A percentile compares a stretch with the other conserved stretches of the same genome.
Evolutionary conservation across 768 basidiomycete genomes (phyloP).

Genomic region (Leucocoprinus birnbaumii): DNA sequence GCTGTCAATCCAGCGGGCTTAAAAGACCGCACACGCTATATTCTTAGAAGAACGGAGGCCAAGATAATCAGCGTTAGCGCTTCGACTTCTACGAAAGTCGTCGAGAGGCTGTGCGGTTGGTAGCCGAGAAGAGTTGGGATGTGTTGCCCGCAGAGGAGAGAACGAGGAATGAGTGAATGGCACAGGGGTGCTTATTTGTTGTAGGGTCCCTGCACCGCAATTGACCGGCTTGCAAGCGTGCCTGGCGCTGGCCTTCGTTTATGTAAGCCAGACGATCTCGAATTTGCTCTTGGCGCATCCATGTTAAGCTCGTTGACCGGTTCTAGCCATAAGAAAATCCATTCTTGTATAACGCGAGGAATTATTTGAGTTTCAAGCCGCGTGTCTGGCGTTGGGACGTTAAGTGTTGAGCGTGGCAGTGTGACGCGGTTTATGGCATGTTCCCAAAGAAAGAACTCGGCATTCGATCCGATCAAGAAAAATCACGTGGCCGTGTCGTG

Average conservation of each 20-base stretch:
- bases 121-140: no score
- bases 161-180: background rate
- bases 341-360: no score
- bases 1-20: background rate
- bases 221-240: background rate
- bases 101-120: background rate
- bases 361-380: no score
- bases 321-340: no score
- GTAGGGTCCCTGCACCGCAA: constrained; percentile 5
- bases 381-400: no score
- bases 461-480: no score
- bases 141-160: constrained; percentile 2
- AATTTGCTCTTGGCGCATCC: no score
- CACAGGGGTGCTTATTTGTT: constrained; percentile 1
- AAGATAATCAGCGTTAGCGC: background rate
- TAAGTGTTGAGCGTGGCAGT: no score
- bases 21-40: constrained; percentile 1
- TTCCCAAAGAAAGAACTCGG: no score
- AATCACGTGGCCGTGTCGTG: no score
- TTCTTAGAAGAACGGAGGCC: background rate
- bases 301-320: no score
- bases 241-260: background rate
- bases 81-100: background rate
- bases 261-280: background rate
- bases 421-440: no score